Evolutionary conservation across 768 basidiomycete genomes (phyloP), one percentile per base, ranked within the genome.

Genomic region (Termitomyces sp.): DNA sequence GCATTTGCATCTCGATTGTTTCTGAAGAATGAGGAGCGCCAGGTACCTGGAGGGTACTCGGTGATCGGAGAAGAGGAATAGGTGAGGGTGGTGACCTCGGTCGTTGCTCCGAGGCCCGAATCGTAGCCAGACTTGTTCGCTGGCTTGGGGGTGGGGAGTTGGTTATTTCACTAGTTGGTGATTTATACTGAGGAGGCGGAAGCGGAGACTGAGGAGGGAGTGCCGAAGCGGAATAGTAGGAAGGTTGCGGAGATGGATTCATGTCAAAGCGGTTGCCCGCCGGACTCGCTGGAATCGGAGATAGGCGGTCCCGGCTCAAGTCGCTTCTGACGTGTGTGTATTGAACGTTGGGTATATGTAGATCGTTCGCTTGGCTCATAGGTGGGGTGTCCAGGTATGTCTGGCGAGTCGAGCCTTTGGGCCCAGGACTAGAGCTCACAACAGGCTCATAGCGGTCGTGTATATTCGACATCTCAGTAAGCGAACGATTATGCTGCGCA

Each of bases 201-300:
- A 83, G 67, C 0, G 88, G 87, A 5, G 88, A 88, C 13, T 84
- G 78, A 4, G 76, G 66, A 1, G 88, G 86, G 28, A 91, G 75
- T 41, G 88, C 85, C 5, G 80, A 87, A 6, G 77, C 81, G 20
- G 89, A 88, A 68, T 91, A 91, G 66, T 88, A 89, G 18, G 90
- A 90, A 9, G 71, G 71, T 26, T 72, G 75, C 4, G 81, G 80
- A 2, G 77, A 78, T 28, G 61, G 71, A 33, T 65, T 66, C 46
- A 59, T 63, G 38, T 63, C 65, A 20, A 61, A 40, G 50, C 68
- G 65, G 61, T 51, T 61, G 36, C 63, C 63, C 43, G 64, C 49
- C 4, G 69, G 66, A 30, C 65, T 63, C 38, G 62, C 49, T 4
- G 69, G 65, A n/a, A 60, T 63, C 20, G 74, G 70, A 33, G 71